Conservation (phyloP, 2,329 filamentous ascomycete species). For the Venturia nashicola region DNA sequence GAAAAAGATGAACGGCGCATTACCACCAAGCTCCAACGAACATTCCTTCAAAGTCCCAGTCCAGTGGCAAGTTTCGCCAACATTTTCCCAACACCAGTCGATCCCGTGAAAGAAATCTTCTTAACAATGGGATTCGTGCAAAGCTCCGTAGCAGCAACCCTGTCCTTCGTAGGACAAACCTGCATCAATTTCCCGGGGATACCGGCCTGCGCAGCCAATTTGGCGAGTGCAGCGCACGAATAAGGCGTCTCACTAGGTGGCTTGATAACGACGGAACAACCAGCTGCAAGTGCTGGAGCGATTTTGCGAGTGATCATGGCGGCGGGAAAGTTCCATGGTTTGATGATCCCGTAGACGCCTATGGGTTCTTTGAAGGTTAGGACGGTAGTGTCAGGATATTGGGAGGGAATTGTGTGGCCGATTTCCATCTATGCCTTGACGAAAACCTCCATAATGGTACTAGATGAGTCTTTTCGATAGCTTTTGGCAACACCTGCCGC, state of each 20-base stretch:
- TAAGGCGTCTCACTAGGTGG: constrained; percentile 10
- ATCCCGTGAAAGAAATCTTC: constrained; percentile 12
- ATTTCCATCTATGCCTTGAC: too few relatives aligned
- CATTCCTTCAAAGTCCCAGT: constrained; percentile 11
- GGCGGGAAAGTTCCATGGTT: constrained; percentile 11
- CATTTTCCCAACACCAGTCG: constrained; percentile 10
- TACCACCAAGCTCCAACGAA: constrained; percentile 12
- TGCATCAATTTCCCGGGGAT: constrained; percentile 9
- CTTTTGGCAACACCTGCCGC: too few relatives aligned
- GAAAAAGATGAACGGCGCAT: constrained; percentile 13
- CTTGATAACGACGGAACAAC: constrained; percentile 11
- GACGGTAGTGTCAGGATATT: constrained; percentile 9
- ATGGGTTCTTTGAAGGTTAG: constrained; percentile 18
- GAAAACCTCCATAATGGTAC: too few relatives aligned
- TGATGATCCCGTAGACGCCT: constrained; percentile 23
- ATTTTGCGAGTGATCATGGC: constrained; percentile 25
- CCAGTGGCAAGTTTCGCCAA: constrained; percentile 9
- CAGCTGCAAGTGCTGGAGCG: constrained; percentile 10
- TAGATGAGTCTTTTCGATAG: too few relatives aligned
- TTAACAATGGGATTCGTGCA: constrained; percentile 7
- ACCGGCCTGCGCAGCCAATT: constrained; percentile 10
- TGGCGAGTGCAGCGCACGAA: constrained; percentile 6
- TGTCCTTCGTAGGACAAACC: constrained; percentile 8
- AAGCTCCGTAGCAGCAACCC: constrained; percentile 8
- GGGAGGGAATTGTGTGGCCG: constrained; percentile 12